A percentile compares a stretch with the other conserved stretches of the same genome.
phyloP scores from a whole-genome alignment of 495 filamentous ascomycete species.

The Neurospora pannonica region DNA sequence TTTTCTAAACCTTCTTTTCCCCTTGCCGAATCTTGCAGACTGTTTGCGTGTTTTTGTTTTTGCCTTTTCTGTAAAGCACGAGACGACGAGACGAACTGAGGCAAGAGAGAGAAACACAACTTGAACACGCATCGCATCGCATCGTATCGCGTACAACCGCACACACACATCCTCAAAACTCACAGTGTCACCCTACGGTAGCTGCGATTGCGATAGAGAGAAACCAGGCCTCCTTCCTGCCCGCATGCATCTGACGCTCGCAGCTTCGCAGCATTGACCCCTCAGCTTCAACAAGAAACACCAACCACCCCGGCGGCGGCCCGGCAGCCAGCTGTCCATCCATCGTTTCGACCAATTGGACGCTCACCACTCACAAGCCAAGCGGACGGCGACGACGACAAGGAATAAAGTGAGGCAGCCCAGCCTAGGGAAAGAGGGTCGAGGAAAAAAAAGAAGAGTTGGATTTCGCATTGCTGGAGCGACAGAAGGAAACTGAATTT shows the following conservation, averaged over 20 bases:
- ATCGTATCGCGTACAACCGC: neutral
- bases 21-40: neutral
- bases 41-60: neutral
- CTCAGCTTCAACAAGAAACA: neutral
- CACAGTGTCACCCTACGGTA: neutral
- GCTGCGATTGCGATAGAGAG: neutral
- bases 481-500: neutral
- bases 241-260: neutral
- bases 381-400: neutral
- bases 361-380: neutral
- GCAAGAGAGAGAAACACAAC: neutral
- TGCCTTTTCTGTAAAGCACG: neutral
- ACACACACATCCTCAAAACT: neutral
- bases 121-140: neutral
- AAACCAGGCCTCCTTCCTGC: neutral
- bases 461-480: neutral
- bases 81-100: neutral
- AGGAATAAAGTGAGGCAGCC: neutral
- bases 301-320: neutral
- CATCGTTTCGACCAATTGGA: neutral
- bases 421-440: neutral
- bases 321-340: neutral
- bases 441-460: neutral
- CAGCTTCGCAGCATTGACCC: neutral
- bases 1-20: neutral